Percentiles rank a stretch among this genome's conserved stretches.
Evolutionary conservation across 1,284 basidiomycete genomes (phyloP).

Genomic region (Heterobasidion parviporum): DNA sequence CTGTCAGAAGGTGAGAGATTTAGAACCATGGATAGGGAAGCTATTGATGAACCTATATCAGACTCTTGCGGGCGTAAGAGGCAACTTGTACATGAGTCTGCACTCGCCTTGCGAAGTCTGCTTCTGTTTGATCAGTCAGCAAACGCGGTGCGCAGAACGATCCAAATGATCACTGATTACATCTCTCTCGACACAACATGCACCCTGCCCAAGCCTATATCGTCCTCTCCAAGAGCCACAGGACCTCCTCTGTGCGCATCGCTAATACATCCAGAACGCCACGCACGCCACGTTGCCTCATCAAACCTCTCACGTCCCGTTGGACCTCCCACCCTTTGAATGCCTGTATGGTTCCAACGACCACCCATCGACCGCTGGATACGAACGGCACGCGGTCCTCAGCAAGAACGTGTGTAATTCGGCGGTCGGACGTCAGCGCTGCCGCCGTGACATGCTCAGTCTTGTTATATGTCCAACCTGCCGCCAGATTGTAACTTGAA

Average conservation of each 20-base stretch:
- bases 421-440: constrained; percentile 27
- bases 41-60: too few species aligned
- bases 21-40: too few species aligned
- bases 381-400: constrained; percentile 22
- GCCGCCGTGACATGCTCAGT: constrained; percentile 53
- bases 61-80: too few species aligned
- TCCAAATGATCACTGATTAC: too few species aligned
- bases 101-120: too few species aligned
- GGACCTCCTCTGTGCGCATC: constrained; percentile 34
- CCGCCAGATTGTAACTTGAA: constrained; percentile 7
- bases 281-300: constrained; percentile 13
- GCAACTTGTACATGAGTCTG: too few species aligned
- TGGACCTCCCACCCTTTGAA: constrained; percentile 43
- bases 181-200: too few species aligned
- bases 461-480: constrained; percentile 68
- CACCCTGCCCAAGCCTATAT: neutral
- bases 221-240: constrained; percentile 42
- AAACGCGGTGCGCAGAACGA: too few species aligned
- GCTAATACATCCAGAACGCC: constrained; percentile 24
- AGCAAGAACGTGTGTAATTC: constrained; percentile 56
- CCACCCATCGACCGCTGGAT: constrained; percentile 26
- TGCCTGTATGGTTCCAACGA: constrained; percentile 32
- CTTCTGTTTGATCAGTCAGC: too few species aligned
- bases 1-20: too few species aligned
- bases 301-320: constrained; percentile 9